Conservation (phyloP, 2,329 filamentous ascomycete species). For the Sclerotinia nivalis region DNA sequence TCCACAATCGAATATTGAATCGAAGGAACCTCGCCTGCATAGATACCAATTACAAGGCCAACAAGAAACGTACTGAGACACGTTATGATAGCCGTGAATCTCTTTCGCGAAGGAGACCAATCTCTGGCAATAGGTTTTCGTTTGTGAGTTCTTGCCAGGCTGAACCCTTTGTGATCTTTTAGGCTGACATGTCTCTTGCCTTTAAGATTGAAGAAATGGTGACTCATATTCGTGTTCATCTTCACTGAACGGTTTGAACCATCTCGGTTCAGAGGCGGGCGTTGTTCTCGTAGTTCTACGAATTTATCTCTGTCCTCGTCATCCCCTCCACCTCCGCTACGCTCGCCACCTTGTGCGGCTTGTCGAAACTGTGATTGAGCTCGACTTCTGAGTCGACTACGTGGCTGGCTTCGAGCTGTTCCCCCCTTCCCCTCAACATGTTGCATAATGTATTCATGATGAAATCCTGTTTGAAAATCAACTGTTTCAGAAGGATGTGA, state of each 20-base stretch:
- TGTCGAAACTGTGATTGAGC: conserved; percentile 26
- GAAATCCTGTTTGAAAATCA: conserved; percentile 35
- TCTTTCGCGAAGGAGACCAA: conserved; percentile 67
- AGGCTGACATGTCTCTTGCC: conserved; percentile 57
- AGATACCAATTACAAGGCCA: conserved; percentile 71
- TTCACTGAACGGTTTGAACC: conserved; percentile 25
- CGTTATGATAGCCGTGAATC: conserved; percentile 66
- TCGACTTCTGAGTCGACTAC: conserved; percentile 32
- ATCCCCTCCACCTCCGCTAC: not conserved
- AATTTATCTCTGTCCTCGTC: conserved; percentile 17
- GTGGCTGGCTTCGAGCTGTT: conserved; percentile 17
- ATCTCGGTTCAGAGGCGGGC: not conserved
- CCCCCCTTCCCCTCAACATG: conserved; percentile 26
- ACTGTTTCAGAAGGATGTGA: conserved; percentile 33
- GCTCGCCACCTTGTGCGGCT: conserved; percentile 1
- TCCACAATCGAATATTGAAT: conserved; percentile 78
- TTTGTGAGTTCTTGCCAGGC: conserved; percentile 55
- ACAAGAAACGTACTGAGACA: conserved; percentile 73
- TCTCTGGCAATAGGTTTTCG: conserved; percentile 70
- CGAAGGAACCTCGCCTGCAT: conserved; percentile 74
- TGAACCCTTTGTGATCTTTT: conserved; percentile 50
- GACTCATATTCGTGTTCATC: conserved; percentile 26
- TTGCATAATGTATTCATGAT: conserved; percentile 27
- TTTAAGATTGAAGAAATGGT: conserved; percentile 45
- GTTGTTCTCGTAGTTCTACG: conserved; percentile 9